Conservation (phyloP, 129 eudicot species). For the Pseudognaphalium luteoalbum region DNA sequence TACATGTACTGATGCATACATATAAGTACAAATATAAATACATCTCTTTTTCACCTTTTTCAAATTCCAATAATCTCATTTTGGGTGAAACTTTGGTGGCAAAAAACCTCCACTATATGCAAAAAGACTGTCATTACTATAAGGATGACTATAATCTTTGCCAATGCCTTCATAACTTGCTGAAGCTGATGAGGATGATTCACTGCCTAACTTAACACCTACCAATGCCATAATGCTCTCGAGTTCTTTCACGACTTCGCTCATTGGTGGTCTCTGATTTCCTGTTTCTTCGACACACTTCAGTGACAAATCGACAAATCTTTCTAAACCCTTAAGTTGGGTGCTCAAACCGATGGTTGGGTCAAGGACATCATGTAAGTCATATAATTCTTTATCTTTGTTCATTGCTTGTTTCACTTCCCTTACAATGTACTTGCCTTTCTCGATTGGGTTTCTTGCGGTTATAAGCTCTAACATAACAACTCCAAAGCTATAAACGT, state of each 20-base stretch:
- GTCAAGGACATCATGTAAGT: conserved; percentile 51
- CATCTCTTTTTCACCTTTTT: background rate
- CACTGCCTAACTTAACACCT: conserved; percentile 52
- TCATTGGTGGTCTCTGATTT: conserved; percentile 57
- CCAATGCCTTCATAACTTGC: conserved; percentile 18
- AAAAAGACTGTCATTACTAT: conserved; percentile 25
- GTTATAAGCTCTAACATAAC: conserved; percentile 64
- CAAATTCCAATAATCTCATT: background rate
- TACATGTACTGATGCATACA: too few species aligned
- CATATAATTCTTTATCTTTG: conserved; percentile 40
- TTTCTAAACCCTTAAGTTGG: conserved; percentile 47
- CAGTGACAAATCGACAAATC: conserved; percentile 56
- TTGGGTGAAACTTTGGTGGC: conserved; percentile 12
- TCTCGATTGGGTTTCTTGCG: conserved; percentile 64
- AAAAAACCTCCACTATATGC: conserved; percentile 25
- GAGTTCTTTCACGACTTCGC: conserved; percentile 62
- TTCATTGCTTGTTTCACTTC: conserved; percentile 61
- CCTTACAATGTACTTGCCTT: conserved; percentile 65
- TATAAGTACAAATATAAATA: background rate
- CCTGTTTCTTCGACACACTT: conserved; percentile 62
- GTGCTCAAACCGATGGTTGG: conserved; percentile 44
- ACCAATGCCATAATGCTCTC: conserved; percentile 50
- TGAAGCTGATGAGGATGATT: conserved; percentile 53
- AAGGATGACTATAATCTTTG: conserved; percentile 17
- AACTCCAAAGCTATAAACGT: conserved; percentile 75